Percentiles rank a stretch among this genome's conserved stretches.
These are phyloP conservation scores for Usnea hakonensis DNA, from an alignment of 495 filamentous ascomycete genomes.

Conservation along the genomic window DNA sequence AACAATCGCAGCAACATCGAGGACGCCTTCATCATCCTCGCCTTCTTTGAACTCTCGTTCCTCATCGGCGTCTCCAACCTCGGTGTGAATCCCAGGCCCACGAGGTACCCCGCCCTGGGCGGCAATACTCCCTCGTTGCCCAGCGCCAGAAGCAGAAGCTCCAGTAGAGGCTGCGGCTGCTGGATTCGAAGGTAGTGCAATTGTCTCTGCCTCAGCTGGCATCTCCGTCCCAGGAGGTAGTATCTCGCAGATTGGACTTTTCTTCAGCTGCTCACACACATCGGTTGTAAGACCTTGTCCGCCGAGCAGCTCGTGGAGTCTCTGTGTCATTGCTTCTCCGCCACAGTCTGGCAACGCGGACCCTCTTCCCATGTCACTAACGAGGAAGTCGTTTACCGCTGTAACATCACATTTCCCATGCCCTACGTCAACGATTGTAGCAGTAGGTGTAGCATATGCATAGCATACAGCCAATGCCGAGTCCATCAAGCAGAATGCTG, in stretches of 20 bases:
- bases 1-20: constrained; percentile 92
- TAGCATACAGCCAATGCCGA: constrained; percentile 74
- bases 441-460: constrained; percentile 65
- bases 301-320: constrained; percentile 60
- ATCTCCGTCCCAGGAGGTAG: constrained; percentile 58
- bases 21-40: constrained; percentile 68
- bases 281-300: constrained; percentile 66
- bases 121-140: constrained; percentile 22
- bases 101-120: constrained; percentile 33
- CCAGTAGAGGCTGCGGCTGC: constrained; percentile 49
- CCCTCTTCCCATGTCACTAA: constrained; percentile 53
- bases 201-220: constrained; percentile 44
- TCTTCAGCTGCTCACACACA: constrained; percentile 94
- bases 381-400: constrained; percentile 68
- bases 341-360: constrained; percentile 64
- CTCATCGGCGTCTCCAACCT: constrained; percentile 44
- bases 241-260: constrained; percentile 80
- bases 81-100: constrained; percentile 46
- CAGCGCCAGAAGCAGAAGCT: constrained; percentile 34
- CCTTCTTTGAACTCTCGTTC: constrained; percentile 41
- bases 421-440: constrained; percentile 84
- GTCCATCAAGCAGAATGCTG: constrained; percentile 80
- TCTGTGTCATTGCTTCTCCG: constrained; percentile 81
- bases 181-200: constrained; percentile 40
- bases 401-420: constrained; percentile 87